Base-by-base conservation (phyloP, 129 eudicot species). In the Oenanthe sinensis region DNA sequence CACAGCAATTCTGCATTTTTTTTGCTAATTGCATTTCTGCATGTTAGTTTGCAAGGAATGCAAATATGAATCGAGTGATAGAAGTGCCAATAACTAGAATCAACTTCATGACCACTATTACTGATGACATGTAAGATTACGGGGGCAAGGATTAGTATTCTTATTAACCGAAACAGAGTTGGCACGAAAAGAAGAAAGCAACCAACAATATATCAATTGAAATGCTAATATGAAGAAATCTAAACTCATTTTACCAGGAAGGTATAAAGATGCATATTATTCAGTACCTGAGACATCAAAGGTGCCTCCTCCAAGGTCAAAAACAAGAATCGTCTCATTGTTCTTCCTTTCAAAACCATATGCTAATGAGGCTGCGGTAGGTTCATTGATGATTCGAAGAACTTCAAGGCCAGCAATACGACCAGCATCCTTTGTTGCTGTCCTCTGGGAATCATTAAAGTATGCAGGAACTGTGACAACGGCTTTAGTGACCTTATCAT, bases 231-330 rank as follows among this genome's bases (percentile, higher is more conserved):
- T 1, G 26, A 20, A 22, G 9, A 20, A 20, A 22, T 55, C 28
- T 20, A 55, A 55, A 55, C 60, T 16, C 60, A 50, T 17, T 50
- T 50, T 55, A 55, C 11, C 30, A 5, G 13, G 2, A 58, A 58
- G 24, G 30, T 7, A 58, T 9, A 28, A 22, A 58, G 28, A 58
- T 58, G 3, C 4, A 12, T 10, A 60, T 60, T 24, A 58, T 22
- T 60, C 13, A 30, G 22, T 67, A 90, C 98, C 98, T 90, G 98
- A 94, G 78, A 94, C 98, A 90, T 94, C 98, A 88, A 94, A 94
- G 11, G 98, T 94, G 77, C 98, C 98, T 87, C 98, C 98, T 71
- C 98, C 98, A n/a, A 91, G 92, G 76, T 94, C 97, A 83, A 95
- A 95, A 67, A 95, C 98, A 39, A 95, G 83, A 69, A 95, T 95